Base-by-base conservation (phyloP, 208 protist species). In the Spongospora subterranea region DNA sequence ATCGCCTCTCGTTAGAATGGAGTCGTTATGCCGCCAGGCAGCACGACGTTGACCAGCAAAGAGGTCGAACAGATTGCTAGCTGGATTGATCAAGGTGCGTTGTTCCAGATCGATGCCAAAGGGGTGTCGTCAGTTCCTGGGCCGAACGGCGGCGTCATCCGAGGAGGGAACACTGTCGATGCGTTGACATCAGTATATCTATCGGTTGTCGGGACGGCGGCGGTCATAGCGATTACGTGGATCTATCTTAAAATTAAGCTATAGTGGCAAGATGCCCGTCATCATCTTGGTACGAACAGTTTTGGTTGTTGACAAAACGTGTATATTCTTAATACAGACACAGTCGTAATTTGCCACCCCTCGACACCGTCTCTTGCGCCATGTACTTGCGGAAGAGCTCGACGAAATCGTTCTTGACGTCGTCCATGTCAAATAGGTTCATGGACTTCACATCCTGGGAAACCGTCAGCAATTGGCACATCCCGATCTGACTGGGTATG, bases 341-440 rank as follows among this genome's bases (percentile, higher is more conserved):
- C 17, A 82, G 71, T 35, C 71, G 71, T 35, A 82, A 45, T 35
- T 82, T 82, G 71, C 71, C 71, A 40, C n/a, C n/a, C 13, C n/a
- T 6, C 71, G 71, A 82, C 71, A 39, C 17, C 71, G 35, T 35
- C 6, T 35, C 35, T 20, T 13, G 6, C 13, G n/a, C 35, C 71
- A 82, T 20, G 71, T 82, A 82, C 71, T 82, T 82, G n/a, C 17
- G 6, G n/a, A 82, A 82, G 11, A 82, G n/a, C 17, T 6, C n/a
- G 17, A 82, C 6, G 71, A 82, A 82, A 43, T 82, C 71, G 40
- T 6, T 20, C 6, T n/a, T 6, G n/a, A 82, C n/a, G 71, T 6
- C 71, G 40, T 35, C 71, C 11, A 82, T 82, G n/a, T 82, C 71
- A 43, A 82, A 82, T n/a, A 82, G n/a, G n/a, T 82, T 82, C 6